Conservation (phyloP, 805 yeast species). For the Sugiyamaella mastotermitis region DNA sequence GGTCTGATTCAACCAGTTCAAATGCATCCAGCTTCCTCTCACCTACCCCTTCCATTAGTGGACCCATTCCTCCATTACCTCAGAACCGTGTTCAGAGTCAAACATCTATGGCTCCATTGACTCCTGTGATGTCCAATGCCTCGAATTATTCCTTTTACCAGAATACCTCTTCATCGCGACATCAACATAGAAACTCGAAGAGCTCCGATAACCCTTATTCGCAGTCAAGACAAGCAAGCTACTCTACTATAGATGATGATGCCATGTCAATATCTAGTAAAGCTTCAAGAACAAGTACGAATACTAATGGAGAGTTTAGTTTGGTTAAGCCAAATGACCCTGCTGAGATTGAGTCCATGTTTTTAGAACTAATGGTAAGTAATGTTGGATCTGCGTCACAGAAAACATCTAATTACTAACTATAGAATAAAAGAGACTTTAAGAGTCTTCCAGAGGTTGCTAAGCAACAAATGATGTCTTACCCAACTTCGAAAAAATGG, state of each 20-base stretch:
- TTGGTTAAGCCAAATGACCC: conserved; percentile 66
- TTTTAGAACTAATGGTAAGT: conserved; percentile 64
- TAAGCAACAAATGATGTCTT: conserved; percentile 67
- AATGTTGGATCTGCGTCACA: not conserved
- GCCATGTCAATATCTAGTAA: conserved; percentile 9
- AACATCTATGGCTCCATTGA: conserved; percentile 2
- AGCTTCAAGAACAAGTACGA: conserved; percentile 9
- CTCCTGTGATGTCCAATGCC: conserved; percentile 6
- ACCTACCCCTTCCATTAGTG: conserved; percentile 20
- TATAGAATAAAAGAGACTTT: conserved; percentile 54
- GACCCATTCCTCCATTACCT: conserved; percentile 26
- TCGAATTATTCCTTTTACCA: no score
- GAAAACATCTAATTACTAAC: not conserved
- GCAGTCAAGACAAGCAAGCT: conserved; percentile 1
- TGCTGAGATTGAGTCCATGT: conserved; percentile 64
- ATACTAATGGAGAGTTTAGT: conserved; percentile 28
- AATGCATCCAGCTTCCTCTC: conserved; percentile 16
- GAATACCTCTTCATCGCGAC: no score
- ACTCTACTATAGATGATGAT: conserved; percentile 13
- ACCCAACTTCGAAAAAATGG: conserved; percentile 80
- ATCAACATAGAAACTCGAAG: no score
- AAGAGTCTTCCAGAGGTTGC: conserved; percentile 64
- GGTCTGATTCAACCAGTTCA: conserved; percentile 1
- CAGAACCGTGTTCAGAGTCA: conserved; percentile 5
- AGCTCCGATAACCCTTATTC: no score